Base-by-base conservation (phyloP, 2,329 filamentous ascomycete genomes). In the Aspergillus sp. region DNA sequence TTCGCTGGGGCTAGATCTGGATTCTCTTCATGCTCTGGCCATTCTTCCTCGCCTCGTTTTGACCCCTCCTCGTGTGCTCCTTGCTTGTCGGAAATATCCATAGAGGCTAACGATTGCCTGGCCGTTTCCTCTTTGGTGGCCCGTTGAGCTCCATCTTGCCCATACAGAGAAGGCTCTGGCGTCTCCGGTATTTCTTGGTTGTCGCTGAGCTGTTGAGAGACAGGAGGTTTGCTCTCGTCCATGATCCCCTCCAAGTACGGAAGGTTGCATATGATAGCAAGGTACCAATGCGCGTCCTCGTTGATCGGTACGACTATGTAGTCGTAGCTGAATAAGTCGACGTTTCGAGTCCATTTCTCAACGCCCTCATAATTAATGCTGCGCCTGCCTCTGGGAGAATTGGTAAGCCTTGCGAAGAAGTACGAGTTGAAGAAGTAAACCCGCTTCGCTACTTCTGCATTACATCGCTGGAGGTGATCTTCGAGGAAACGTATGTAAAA, bases 251-350 rank as follows among this genome's bases (percentile, higher is more conserved):
- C 64, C n/a, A 95, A 80, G 52, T 82, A 86, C 3, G 86, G 84
- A 2, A 93, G 82, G 68, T 99, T 96, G 82, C 91, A 96, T 52
- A 99, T 93, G 56, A 99, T 93, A 14, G 91, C 92, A 63, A 98
- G 79, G 74, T 95, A 98, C 95, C 96, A 99, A 73, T 99, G 95
- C 1, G 81, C 77, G 64, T 86, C 80, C 70, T 97, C 90, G 66
- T 96, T 96, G 71, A 99, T 91, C 0, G 95, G 95, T 6, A 99
- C 89, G 11, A 98, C 82, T 58, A 98, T 87, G 71, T 93, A 97
- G 70, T 96, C 91, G 66, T 90, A 92, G 6, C 82, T 83, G 68
- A 98, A 90, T 8, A 99, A 76, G 69, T 99, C 90, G 21, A 93
- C 82, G 65, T 87, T 91, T 35, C 89, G 82, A 0, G 95, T 98